Evolutionary conservation across 306 rosid species (phyloP), one percentile per base, ranked within the genome.

Genomic region (Trifolium fragiferum): DNA sequence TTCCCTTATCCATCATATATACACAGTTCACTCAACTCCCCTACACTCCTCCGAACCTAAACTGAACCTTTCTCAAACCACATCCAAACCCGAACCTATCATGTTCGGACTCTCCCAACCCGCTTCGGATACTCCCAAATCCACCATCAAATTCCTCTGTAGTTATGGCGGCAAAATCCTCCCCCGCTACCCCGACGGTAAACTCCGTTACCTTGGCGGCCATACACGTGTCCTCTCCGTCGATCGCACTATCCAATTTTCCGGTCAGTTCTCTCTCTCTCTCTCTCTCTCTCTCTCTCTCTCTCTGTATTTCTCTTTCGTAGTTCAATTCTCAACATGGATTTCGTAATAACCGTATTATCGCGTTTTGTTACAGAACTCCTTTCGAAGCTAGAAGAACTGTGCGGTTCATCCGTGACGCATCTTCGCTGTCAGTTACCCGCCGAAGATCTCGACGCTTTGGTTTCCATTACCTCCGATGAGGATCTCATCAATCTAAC

Each of bases 111-210:
- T 87, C 32, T 46, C 84, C 4, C 78, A 62, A 51, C 41, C 77
- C 41, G 61, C 64, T 23, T 60, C 64, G 5, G 47, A 10, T 8
- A 38, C 79, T 46, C 70, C 81, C 59, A 76, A 78, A 18, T 53
- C 92, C 72, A 79, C 87, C 47, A 70, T 90, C 72, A 94, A 92
- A 71, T 90, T 92, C 86, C 92, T 94, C 82, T 94, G 89, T 41
- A 92, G 98, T 83, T 86, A 94, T 76, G 90, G 99, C 68, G 99
- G 98, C 70, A 92, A 86, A 82, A 94, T 94, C 85, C 82, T 90
- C 63, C 99, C 99, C 37, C 96, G 99, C 41, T 85, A 90, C 53
- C 90, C 99, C 20, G 99, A 94, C 84, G 90, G 96, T 46, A 90
- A 92, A 64, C 96, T 94, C 85, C 98, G 99, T 61, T 94, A 94